Percentiles rank a stretch among this genome's conserved stretches.
These are phyloP conservation scores for Polyporus tsugae DNA, from an alignment of 1,284 basidiomycete species.

Conservation along the genomic window DNA sequence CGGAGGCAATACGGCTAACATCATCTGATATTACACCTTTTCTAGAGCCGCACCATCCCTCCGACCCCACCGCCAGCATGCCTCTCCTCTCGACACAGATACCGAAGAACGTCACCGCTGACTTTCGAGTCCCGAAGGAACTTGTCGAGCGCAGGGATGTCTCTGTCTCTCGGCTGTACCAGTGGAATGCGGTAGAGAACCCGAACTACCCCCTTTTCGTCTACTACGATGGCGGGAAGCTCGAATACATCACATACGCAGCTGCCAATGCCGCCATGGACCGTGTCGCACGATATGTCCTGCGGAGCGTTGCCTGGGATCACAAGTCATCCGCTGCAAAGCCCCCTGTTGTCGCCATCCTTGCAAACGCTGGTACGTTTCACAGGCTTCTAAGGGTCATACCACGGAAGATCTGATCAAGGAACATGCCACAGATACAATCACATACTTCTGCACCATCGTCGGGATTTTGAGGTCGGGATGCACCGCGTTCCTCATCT, in stretches of 20 bases:
- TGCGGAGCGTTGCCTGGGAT: background rate
- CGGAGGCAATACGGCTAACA: background rate
- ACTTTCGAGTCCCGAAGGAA: constrained; percentile 20
- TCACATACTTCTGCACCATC: constrained; percentile 43
- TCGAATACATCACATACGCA: constrained; percentile 25
- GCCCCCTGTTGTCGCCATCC: constrained; percentile 32
- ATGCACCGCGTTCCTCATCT: constrained; percentile 46
- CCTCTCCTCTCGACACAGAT: background rate
- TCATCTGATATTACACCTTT: background rate
- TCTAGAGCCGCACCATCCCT: background rate
- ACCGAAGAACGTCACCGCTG: background rate
- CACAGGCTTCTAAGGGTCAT: background rate
- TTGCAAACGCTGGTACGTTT: constrained; percentile 18
- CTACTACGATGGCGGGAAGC: constrained; percentile 20
- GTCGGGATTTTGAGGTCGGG: constrained; percentile 42
- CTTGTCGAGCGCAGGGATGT: constrained; percentile 10
- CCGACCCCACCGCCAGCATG: background rate
- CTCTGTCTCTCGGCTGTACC: constrained; percentile 23
- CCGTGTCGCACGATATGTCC: constrained; percentile 29
- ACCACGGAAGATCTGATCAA: background rate
- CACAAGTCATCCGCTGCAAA: background rate
- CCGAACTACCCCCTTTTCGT: constrained; percentile 30
- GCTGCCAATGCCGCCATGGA: constrained; percentile 24
- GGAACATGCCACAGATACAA: constrained; percentile 37
- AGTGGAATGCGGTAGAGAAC: constrained; percentile 26